Conservation (phyloP, 106 monocot species). For the Triglochin maritima region DNA sequence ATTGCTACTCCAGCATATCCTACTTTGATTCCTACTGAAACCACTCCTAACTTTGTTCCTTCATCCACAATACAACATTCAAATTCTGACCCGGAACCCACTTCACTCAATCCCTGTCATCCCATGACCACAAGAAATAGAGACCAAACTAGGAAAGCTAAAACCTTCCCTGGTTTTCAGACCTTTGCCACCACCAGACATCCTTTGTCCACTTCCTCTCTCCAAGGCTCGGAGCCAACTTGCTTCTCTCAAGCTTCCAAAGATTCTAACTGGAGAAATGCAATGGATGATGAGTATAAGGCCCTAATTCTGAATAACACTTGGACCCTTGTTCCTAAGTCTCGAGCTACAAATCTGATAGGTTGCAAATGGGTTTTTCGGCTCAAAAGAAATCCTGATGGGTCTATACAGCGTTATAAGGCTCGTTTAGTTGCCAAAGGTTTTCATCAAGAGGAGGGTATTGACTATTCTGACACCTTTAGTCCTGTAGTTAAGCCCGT, state of each 20-base stretch:
- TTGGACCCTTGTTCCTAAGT: background rate
- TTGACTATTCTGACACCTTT: slow-evolving; percentile 2
- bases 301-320: no score
- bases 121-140: background rate
- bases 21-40: background rate
- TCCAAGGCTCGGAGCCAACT: no score
- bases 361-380: slow-evolving; percentile 2
- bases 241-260: no score
- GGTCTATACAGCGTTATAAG: background rate
- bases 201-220: no score
- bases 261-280: no score
- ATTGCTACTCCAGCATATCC: background rate
- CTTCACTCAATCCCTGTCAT: background rate
- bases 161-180: no score
- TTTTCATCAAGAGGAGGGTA: no score
- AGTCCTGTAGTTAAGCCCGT: background rate
- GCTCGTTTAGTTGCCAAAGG: slow-evolving; percentile 6
- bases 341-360: no score
- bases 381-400: background rate
- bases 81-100: slow-evolving; percentile 1
- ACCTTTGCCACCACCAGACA: no score
- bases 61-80: background rate
- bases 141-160: background rate
- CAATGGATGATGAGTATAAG: no score
- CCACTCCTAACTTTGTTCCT: background rate